Percentiles rank a stretch among this genome's conserved stretches.
Evolutionary conservation across 305 asterid genomes (phyloP).

Genomic region (Fraxinus ornus): DNA sequence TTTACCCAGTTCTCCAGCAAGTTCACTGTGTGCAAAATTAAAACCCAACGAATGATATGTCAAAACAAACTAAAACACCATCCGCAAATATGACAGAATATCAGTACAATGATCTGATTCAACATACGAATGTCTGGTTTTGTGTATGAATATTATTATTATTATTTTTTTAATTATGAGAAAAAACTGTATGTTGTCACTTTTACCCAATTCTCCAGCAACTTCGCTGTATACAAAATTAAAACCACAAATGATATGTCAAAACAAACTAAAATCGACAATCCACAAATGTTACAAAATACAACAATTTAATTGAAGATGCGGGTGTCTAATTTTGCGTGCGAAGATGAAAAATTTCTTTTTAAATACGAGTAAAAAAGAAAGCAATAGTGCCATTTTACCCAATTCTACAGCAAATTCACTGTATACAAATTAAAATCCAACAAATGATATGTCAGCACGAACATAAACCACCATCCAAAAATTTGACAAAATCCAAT

Average conservation of each 20-base stretch:
- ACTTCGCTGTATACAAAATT: constrained; percentile 60
- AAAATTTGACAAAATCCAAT: not conserved
- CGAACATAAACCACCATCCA: not conserved
- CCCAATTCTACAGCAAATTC: not conserved
- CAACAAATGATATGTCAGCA: constrained; percentile 5
- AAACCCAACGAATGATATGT: not conserved
- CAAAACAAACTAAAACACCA: constrained; percentile 9
- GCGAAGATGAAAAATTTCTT: not conserved
- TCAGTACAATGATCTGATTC: not conserved
- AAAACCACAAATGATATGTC: not conserved
- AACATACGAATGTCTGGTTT: not conserved
- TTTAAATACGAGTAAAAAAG: constrained; percentile 27
- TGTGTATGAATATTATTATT: too few species aligned
- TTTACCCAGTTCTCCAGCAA: constrained; percentile 68
- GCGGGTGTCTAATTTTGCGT: not conserved
- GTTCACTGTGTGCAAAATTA: constrained; percentile 58
- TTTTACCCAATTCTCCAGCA: constrained; percentile 65
- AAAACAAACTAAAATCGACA: constrained; percentile 8
- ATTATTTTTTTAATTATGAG: too few species aligned
- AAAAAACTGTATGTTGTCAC: constrained; percentile 46
- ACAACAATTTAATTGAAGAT: not conserved
- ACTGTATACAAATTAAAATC: constrained; percentile 1
- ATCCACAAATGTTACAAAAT: not conserved
- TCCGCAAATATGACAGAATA: not conserved
- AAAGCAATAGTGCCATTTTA: not conserved